Base-by-base conservation (phyloP, 2,329 filamentous ascomycete species). In the Claviceps pusilla region DNA sequence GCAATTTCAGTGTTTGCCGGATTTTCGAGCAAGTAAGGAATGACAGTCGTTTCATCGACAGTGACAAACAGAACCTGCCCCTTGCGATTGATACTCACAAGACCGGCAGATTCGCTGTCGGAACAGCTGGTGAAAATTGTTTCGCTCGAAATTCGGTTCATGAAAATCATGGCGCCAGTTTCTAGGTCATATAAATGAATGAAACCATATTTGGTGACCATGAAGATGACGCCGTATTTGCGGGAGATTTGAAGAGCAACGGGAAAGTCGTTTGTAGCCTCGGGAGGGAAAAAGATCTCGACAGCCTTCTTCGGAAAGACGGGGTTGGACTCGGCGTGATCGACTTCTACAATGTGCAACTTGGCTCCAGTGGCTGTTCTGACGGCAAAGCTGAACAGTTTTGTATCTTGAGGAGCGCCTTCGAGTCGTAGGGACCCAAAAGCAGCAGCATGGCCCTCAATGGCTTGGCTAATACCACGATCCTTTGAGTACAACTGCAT, bases 131-230 rank as follows among this genome's bases (percentile, higher is more conserved):
- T 94, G 74, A 98, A 98, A 68, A 98, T 97, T 31, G 93, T 98
- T 68, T 98, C 93, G 75, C 89, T 95, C 39, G 93, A 98, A 65
- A 98, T 98, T 63, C 94, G 86, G 78, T 98, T 98, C 89, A 98
- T 94, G 80, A 96, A 98, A 67, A 98, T 93, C 68, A 89, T 94
- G 12, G 86, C 87, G 56, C 88, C 94, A 7, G 87, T 93, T 75
- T 98, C 94, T 55, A 98, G 82, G 66, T 98, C 94, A 73, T 98
- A 97, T 29, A 98, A 80, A 72, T 98, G 93, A 64, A 98, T 97
- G 73, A 97, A 98, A 53, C 93, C 93, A 65, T 96, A 98, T 71
- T 98, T 98, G 55, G 93, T 98, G 58, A 98, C 89, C 64, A 98
- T 82, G 72, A 96, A 96, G 65, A 98, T 85, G 66, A 98, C 83